Conservation (phyloP, 495 filamentous ascomycete genomes). For the Neurospora sp. region DNA sequence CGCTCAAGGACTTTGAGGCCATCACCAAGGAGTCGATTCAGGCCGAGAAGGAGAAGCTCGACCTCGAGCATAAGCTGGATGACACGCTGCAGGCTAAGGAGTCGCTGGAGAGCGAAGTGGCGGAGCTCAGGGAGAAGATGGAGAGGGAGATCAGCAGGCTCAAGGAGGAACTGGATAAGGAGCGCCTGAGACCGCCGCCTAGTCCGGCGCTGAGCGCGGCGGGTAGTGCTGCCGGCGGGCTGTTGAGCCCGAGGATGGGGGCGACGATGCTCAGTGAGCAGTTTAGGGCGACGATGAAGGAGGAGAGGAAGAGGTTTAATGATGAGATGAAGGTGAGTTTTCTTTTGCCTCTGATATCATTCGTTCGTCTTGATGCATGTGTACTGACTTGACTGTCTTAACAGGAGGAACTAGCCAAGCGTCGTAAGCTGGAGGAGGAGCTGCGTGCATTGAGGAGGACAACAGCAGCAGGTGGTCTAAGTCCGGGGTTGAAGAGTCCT, state of each 20-base stretch:
- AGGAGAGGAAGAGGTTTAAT: constrained; percentile 42
- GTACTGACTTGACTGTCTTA: constrained; percentile 2
- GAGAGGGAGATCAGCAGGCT: constrained; percentile 25
- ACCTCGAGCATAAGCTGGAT: constrained; percentile 50
- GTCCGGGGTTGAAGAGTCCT: constrained; percentile 18
- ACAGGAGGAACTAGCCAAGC: constrained; percentile 37
- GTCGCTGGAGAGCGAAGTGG: constrained; percentile 28
- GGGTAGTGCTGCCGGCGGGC: not conserved
- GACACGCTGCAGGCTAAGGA: constrained; percentile 18
- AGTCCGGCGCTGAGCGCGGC: constrained; percentile 3
- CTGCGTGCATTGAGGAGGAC: constrained; percentile 25
- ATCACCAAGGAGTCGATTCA: constrained; percentile 79
- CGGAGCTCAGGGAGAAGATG: constrained; percentile 19
- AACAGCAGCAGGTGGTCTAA: constrained; percentile 5
- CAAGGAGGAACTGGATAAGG: constrained; percentile 35
- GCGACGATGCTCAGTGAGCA: constrained; percentile 29
- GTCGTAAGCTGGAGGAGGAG: constrained; percentile 38
- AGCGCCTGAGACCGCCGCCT: constrained; percentile 25
- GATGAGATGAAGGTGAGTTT: constrained; percentile 37
- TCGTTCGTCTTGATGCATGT: too few species aligned
- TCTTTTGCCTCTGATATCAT: too few species aligned
- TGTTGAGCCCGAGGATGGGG: constrained; percentile 11
- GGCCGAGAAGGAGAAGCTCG: constrained; percentile 77
- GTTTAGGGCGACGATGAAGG: constrained; percentile 33
- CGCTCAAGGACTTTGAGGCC: constrained; percentile 73